Conservation (phyloP, 495 filamentous ascomycete genomes). For the Aspergillus taichungensis region DNA sequence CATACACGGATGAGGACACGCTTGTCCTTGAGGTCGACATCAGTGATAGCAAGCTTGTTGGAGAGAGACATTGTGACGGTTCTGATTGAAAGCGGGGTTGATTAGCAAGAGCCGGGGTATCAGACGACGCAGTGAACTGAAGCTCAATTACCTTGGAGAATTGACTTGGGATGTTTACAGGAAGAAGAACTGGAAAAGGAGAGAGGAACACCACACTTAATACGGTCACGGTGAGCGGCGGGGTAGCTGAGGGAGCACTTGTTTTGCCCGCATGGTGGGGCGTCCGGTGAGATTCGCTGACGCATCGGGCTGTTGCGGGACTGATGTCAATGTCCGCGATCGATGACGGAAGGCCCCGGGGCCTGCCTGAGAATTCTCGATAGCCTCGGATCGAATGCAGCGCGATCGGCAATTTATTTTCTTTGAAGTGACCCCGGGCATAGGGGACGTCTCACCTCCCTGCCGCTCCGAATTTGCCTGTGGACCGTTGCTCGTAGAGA, state of each 20-base stretch:
- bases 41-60: conserved; percentile 93
- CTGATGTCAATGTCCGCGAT: conserved; percentile 35
- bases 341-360: conserved; percentile 30
- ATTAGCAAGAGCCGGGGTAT: background rate
- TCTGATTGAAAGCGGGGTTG: conserved; percentile 2
- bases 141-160: too few species aligned
- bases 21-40: conserved; percentile 96
- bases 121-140: too few species aligned
- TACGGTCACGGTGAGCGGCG: conserved; percentile 21
- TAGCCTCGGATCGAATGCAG: conserved; percentile 28
- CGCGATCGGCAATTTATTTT: too few species aligned
- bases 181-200: background rate
- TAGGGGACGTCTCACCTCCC: too few species aligned
- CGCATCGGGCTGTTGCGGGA: conserved; percentile 41
- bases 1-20: conserved; percentile 91
- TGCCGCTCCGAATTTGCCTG: too few species aligned
- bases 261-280: conserved; percentile 21
- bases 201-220: conserved; percentile 8
- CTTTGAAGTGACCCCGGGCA: too few species aligned
- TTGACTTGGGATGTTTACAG: background rate
- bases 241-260: conserved; percentile 11
- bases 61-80: conserved; percentile 80
- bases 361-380: conserved; percentile 13
- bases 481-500: too few species aligned
- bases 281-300: conserved; percentile 24